These are phyloP conservation scores for Torulaspora microellipsoides DNA, from an alignment of 805 yeast genomes.

Conservation along the genomic window DNA sequence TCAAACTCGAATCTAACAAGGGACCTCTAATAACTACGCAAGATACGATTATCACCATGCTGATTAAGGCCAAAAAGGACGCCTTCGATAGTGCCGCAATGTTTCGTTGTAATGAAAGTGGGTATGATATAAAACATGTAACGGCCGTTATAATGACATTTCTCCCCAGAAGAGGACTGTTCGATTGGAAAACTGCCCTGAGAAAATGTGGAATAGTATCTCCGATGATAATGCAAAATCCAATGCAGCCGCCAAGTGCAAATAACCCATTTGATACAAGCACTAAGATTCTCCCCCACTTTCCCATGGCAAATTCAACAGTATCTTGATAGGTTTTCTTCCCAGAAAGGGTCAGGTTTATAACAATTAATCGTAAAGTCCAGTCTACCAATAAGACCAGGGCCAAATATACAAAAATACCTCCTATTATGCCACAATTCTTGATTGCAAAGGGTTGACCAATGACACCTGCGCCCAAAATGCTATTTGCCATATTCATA, in stretches of 20 bases:
- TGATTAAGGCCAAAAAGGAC: conserved; percentile 75
- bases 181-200: conserved; percentile 50
- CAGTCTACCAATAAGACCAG: conserved; percentile 79
- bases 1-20: conserved; percentile 41
- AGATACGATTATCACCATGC: conserved; percentile 74
- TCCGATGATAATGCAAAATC: conserved; percentile 91
- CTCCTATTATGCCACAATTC: conserved; percentile 76
- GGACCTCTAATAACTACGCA: conserved; percentile 78
- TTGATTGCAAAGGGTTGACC: conserved; percentile 88
- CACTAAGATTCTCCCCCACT: conserved; percentile 59
- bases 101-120: conserved; percentile 73
- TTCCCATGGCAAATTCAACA: conserved; percentile 74
- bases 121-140: conserved; percentile 71
- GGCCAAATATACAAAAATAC: conserved; percentile 53
- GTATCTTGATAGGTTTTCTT: conserved; percentile 80
- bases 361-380: conserved; percentile 76
- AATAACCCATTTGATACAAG: conserved; percentile 77
- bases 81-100: conserved; percentile 85
- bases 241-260: conserved; percentile 93
- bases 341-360: conserved; percentile 75
- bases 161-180: conserved; percentile 34
- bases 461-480: conserved; percentile 92
- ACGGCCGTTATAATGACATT: conserved; percentile 66
- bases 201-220: conserved; percentile 92
- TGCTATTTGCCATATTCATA: conserved; percentile 95